Percentiles rank a stretch among this genome's conserved stretches.
Conservation (phyloP, 805 yeast genomes). For the Starmerella kuoi region DNA sequence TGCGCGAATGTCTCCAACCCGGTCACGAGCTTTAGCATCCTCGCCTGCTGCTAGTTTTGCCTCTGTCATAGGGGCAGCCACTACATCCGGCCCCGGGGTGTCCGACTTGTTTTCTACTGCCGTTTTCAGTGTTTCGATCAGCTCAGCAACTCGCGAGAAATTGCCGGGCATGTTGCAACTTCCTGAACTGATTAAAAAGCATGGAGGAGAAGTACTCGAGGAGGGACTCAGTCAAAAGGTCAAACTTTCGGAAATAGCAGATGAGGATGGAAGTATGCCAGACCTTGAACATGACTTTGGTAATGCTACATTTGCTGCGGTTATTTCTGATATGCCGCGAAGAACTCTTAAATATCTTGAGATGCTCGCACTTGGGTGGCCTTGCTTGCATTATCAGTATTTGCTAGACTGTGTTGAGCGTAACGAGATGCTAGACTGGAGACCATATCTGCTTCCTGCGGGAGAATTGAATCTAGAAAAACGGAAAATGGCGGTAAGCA, state of each 20-base stretch:
- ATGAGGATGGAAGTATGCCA: constrained; percentile 7
- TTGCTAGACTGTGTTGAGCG: constrained; percentile 35
- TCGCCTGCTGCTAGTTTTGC: neutral
- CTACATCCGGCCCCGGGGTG: too few relatives aligned
- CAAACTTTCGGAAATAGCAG: neutral
- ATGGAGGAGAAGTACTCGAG: constrained; percentile 12
- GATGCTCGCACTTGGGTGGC: constrained; percentile 75
- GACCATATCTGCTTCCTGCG: constrained; percentile 51
- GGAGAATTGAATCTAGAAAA: constrained; percentile 46
- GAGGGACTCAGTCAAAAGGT: constrained; percentile 8
- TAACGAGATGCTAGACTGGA: constrained; percentile 33
- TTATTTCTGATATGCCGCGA: constrained; percentile 45
- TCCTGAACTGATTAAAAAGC: neutral
- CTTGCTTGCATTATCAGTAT: constrained; percentile 53
- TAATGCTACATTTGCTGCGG: constrained; percentile 45
- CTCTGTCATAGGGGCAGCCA: too few relatives aligned
- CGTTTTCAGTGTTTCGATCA: constrained; percentile 7
- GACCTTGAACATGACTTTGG: constrained; percentile 6
- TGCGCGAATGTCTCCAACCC: neutral
- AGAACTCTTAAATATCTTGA: constrained; percentile 70
- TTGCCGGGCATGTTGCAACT: neutral
- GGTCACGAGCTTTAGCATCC: neutral
- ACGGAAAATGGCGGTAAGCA: constrained; percentile 20
- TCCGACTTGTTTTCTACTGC: constrained; percentile 1
- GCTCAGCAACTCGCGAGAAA: neutral